Conservation (phyloP, 768 basidiomycete species). For the Tricholoma terreum region DNA sequence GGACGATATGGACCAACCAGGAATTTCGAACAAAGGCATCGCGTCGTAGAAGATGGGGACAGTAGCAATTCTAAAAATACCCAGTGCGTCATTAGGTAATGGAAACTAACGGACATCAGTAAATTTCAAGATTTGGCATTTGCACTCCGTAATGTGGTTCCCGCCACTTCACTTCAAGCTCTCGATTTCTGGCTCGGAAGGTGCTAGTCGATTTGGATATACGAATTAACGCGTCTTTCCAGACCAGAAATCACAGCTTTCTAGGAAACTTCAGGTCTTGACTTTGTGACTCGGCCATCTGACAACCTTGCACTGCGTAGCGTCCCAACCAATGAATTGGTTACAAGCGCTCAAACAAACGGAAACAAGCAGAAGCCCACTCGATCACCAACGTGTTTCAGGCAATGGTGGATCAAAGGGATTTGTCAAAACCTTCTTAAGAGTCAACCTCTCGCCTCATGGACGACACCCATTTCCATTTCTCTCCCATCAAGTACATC, state of each 20-base stretch:
- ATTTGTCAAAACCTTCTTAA: not conserved
- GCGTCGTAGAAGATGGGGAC: slow-evolving; percentile 1
- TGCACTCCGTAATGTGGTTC: no score
- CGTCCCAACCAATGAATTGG: not conserved
- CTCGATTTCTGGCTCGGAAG: no score
- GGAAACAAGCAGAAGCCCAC: not conserved
- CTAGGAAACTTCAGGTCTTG: no score
- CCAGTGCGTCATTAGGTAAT: no score
- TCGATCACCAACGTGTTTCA: slow-evolving; percentile 2
- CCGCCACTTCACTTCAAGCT: no score
- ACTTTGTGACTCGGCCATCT: not conserved
- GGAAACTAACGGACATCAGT: no score
- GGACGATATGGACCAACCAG: slow-evolving; percentile 61
- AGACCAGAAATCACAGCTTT: not conserved
- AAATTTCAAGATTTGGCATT: no score
- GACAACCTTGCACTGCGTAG: no score
- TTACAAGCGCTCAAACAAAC: not conserved
- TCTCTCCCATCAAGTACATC: not conserved
- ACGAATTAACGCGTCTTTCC: not conserved
- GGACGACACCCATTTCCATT: not conserved
- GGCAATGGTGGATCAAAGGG: not conserved
- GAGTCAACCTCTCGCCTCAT: no score
- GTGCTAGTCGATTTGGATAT: no score
- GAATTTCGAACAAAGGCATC: slow-evolving; percentile 61
- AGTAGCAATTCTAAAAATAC: not conserved